These are phyloP conservation scores for Nepenthes mirabilis DNA, from an alignment of 148 eudicot species.

Conservation along the genomic window DNA sequence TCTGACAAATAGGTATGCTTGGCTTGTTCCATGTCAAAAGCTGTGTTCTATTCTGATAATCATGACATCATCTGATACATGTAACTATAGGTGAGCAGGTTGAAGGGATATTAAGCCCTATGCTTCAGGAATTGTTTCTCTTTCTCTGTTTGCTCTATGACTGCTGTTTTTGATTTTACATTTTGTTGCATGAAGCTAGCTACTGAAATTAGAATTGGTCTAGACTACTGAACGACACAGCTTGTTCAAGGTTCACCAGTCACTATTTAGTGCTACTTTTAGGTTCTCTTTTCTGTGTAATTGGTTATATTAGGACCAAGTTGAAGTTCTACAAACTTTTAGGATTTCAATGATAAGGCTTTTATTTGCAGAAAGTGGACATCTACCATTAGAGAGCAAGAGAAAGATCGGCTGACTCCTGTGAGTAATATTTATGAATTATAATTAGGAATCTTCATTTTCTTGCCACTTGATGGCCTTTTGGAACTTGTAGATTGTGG, in stretches of 20 bases:
- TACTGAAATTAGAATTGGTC: too few species aligned
- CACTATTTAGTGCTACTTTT: not conserved
- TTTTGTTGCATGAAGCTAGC: too few species aligned
- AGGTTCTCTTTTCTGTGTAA: not conserved
- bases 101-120: too few species aligned
- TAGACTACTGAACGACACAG: not conserved
- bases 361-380: conserved; percentile 73
- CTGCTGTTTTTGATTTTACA: too few species aligned
- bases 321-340: not conserved
- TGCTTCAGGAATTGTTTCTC: too few species aligned
- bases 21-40: not conserved
- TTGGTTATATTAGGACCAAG: too few species aligned
- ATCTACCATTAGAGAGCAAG: conserved; percentile 65
- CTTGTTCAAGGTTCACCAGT: not conserved
- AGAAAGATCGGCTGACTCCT: conserved; percentile 78
- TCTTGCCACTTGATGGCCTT: not conserved
- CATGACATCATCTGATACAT: too few species aligned
- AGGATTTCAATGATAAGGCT: not conserved
- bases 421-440: conserved; percentile 30
- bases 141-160: too few species aligned
- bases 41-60: too few species aligned
- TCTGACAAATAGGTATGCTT: conserved; percentile 68
- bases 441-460: not conserved
- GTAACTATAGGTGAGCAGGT: too few species aligned
- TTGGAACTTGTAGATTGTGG: conserved; percentile 54